These are phyloP conservation scores for Exophiala mesophila DNA, from an alignment of 2,329 filamentous ascomycete genomes.

Conservation along the genomic window DNA sequence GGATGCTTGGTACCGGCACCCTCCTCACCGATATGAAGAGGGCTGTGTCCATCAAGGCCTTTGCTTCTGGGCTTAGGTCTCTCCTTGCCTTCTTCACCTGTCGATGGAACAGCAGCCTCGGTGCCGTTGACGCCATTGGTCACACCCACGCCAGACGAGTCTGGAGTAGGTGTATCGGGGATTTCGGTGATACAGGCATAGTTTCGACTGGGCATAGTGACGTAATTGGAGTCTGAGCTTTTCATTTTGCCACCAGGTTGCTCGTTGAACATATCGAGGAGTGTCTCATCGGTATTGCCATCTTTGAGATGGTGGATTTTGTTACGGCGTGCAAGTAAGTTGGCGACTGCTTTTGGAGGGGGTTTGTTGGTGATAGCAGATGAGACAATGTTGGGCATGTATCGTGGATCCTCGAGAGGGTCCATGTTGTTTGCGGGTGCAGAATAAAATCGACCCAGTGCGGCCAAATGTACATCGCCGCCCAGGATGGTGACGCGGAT, in stretches of 20 bases:
- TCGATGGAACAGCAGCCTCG: slow-evolving; percentile 10
- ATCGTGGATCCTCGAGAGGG: slow-evolving; percentile 55
- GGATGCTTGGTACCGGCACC: slow-evolving; percentile 72
- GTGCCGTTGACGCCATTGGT: slow-evolving; percentile 27
- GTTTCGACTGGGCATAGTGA: slow-evolving; percentile 72
- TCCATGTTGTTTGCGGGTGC: slow-evolving; percentile 54
- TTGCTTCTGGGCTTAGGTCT: slow-evolving; percentile 17
- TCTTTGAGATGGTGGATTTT: slow-evolving; percentile 60
- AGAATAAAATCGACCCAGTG: slow-evolving; percentile 61
- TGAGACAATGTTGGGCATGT: slow-evolving; percentile 61
- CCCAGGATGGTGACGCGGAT: slow-evolving; percentile 59
- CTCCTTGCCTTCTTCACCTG: slow-evolving; percentile 19
- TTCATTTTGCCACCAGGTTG: slow-evolving; percentile 56
- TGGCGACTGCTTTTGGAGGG: slow-evolving; percentile 60
- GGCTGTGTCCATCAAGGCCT: slow-evolving; percentile 61
- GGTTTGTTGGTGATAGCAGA: slow-evolving; percentile 66
- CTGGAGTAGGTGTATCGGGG: slow-evolving; percentile 23
- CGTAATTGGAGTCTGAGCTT: slow-evolving; percentile 69
- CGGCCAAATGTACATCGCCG: slow-evolving; percentile 54
- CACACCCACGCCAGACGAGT: not conserved
- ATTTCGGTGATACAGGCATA: slow-evolving; percentile 59
- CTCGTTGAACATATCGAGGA: slow-evolving; percentile 58
- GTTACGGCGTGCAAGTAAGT: slow-evolving; percentile 57
- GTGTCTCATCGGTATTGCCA: slow-evolving; percentile 58
- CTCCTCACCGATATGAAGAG: slow-evolving; percentile 72